phyloP scores from a whole-genome alignment of 257 asterid species.

The Petunia axillaris region DNA sequence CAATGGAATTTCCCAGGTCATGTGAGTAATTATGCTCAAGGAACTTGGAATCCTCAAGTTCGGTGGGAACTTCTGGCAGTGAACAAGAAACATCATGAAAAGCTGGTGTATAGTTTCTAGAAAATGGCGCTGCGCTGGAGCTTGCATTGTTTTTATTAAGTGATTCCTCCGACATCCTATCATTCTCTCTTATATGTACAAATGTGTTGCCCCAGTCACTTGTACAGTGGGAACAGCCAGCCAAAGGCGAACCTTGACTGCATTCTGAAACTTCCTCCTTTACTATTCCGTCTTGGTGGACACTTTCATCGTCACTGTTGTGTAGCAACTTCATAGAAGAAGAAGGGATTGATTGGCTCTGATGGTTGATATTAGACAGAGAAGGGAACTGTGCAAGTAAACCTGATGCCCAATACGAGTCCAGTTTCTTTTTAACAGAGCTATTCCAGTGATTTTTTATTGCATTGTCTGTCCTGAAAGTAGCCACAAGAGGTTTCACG shows the following conservation, averaged over 20 bases:
- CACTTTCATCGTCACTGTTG: constrained; percentile 71
- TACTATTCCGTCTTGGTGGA: constrained; percentile 50
- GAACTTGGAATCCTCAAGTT: constrained; percentile 43
- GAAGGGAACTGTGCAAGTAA: constrained; percentile 76
- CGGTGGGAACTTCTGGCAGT: constrained; percentile 50
- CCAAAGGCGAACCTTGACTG: constrained; percentile 72
- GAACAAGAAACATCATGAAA: constrained; percentile 48
- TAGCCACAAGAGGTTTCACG: constrained; percentile 12
- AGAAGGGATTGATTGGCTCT: constrained; percentile 50
- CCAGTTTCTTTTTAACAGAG: constrained; percentile 91
- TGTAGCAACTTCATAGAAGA: constrained; percentile 71
- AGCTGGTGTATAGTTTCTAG: constrained; percentile 36
- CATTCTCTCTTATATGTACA: constrained; percentile 42
- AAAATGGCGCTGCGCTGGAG: not conserved
- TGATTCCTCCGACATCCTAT: constrained; percentile 46
- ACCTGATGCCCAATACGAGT: constrained; percentile 84
- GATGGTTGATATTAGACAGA: constrained; percentile 50
- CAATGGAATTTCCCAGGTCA: constrained; percentile 59
- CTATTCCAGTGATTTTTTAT: constrained; percentile 95
- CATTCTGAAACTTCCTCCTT: constrained; percentile 77
- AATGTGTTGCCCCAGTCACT: constrained; percentile 45
- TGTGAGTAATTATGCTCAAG: constrained; percentile 55
- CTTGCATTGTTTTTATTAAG: constrained; percentile 21
- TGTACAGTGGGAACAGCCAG: constrained; percentile 54
- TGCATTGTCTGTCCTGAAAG: constrained; percentile 83